Conservation (phyloP, 2,329 filamentous ascomycete genomes). For the Stromatinia cepivora region DNA sequence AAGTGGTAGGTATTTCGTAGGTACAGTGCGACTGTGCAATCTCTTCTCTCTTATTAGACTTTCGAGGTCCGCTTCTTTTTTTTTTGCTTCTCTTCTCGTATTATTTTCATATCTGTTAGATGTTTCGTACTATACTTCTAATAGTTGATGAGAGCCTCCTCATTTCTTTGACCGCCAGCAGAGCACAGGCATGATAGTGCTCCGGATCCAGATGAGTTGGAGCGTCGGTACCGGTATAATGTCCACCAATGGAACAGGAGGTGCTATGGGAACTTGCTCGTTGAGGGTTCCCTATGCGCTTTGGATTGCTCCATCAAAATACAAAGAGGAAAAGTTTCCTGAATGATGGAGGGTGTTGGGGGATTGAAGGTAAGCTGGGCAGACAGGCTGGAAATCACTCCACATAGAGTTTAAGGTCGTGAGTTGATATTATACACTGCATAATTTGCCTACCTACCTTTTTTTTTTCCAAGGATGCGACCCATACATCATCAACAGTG, state of each 20-base stretch:
- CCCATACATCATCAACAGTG: conserved; percentile 15
- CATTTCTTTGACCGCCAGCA: conserved; percentile 25
- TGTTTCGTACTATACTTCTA: conserved; percentile 21
- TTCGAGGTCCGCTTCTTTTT: conserved; percentile 18
- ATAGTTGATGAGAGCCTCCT: conserved; percentile 19
- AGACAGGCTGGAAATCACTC: conserved; percentile 10
- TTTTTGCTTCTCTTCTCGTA: conserved; percentile 15
- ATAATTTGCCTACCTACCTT: conserved; percentile 8
- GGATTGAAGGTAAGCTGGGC: not conserved
- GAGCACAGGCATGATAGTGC: conserved; percentile 21
- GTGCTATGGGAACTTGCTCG: conserved; percentile 11
- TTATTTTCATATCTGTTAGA: conserved; percentile 16
- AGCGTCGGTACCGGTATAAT: conserved; percentile 15
- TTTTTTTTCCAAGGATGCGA: conserved; percentile 6
- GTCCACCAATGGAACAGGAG: conserved; percentile 18
- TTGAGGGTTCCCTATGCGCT: conserved; percentile 12
- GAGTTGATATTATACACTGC: conserved; percentile 15
- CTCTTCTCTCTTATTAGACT: not conserved
- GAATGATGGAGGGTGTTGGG: conserved; percentile 14
- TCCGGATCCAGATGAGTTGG: conserved; percentile 10
- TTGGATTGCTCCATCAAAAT: conserved; percentile 13
- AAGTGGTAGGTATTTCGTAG: not conserved
- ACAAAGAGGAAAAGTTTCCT: conserved; percentile 18
- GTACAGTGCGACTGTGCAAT: conserved; percentile 3
- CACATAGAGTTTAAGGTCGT: conserved; percentile 14